Percentiles rank a stretch among this genome's conserved stretches.
These are phyloP conservation scores for Epichloe gansuensis DNA, from an alignment of 2,329 filamentous ascomycete genomes.

Conservation along the genomic window DNA sequence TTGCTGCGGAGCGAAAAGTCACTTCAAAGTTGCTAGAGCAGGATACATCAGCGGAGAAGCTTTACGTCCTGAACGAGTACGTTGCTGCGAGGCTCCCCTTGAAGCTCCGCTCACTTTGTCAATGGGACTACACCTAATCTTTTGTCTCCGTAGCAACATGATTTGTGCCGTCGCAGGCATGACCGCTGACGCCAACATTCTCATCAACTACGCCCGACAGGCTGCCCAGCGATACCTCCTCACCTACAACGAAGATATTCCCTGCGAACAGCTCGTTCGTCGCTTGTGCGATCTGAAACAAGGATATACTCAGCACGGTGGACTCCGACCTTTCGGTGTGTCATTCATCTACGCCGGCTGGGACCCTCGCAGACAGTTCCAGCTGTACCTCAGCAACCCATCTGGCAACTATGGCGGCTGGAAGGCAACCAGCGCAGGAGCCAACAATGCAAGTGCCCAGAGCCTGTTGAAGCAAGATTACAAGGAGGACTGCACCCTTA, in stretches of 20 bases:
- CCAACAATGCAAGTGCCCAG: slow-evolving; percentile 95
- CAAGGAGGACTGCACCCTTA: slow-evolving; percentile 92
- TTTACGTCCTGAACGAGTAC: slow-evolving; percentile 97
- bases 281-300: slow-evolving; percentile 96
- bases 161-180: slow-evolving; percentile 98
- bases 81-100: slow-evolving; percentile 16
- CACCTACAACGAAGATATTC: slow-evolving; percentile 99
- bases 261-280: slow-evolving; percentile 95
- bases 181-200: slow-evolving; percentile 98
- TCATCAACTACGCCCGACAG: slow-evolving; percentile 99
- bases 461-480: slow-evolving; percentile 98
- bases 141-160: slow-evolving; percentile 65
- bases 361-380: slow-evolving; percentile 91
- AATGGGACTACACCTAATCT: neutral
- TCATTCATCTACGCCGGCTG: slow-evolving; percentile 99
- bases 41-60: slow-evolving; percentile 98
- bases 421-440: slow-evolving; percentile 96
- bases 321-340: slow-evolving; percentile 93
- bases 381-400: slow-evolving; percentile 97
- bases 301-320: slow-evolving; percentile 97
- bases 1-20: slow-evolving; percentile 96
- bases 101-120: too few relatives aligned
- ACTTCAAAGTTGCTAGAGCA: slow-evolving; percentile 98
- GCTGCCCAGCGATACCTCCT: slow-evolving; percentile 94
- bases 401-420: slow-evolving; percentile 98